Evolutionary conservation across 2,329 filamentous ascomycete species (phyloP), one percentile per base, ranked within the genome.

Genomic region (Coniochaeta ligniaria): DNA sequence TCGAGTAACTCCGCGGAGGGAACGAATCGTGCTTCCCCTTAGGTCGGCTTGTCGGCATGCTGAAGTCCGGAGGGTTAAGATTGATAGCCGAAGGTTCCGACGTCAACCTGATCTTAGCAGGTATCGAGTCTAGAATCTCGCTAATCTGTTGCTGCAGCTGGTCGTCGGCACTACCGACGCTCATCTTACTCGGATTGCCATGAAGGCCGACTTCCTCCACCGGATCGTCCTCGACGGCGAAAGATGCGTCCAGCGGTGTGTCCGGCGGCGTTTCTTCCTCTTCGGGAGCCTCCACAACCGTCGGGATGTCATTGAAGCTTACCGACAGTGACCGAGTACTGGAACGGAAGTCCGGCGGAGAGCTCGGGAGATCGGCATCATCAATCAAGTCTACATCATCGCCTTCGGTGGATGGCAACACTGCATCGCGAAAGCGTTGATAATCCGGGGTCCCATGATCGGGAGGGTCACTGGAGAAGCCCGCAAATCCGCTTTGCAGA

Each of bases 101-200:
- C 1, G 85, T 85, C 47, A 97, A 80, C 58, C 86, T 87, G 67
- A 98, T 96, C 63, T 87, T 87, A 35, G 88, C 88, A 1, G 92
- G 91, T 63, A 96, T 90, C 22, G 83, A 88, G 61, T 86, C 85
- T 43, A 96, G 81, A 60, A 96, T 90, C 58, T 89, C 85, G 68
- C 85, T 89, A 57, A 96, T 93, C 70, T 93, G 91, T 63, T 87
- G 85, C 65, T 92, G 90, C 16, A 96, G 80, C 60, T 91, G 84
- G 64, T 91, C 87, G 64, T 89, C 85, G 0, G 81, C 76, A 59
- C 73, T 75, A 60, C 74, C 75, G 5, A 72, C 65, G 57, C 72
- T 73, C 64, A 68, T 68, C 33, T 74, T 71, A 26, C 71, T 68
- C 0, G 75, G 73, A 60, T 69, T 76, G 3, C 45, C 20, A 9